Base-by-base conservation (phyloP, 306 rosid genomes). In the Corylus heterophylla region DNA sequence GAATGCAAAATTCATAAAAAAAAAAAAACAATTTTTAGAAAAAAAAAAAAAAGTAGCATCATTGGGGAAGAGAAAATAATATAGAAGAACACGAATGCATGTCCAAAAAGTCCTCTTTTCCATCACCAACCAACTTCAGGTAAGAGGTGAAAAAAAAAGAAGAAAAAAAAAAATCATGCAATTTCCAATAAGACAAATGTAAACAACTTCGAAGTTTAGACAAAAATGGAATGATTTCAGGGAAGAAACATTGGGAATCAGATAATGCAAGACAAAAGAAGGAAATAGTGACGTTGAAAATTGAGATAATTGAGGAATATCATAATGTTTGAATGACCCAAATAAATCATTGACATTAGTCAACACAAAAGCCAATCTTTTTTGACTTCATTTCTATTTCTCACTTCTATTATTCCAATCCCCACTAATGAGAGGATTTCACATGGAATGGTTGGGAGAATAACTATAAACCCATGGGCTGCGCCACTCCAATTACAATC, bases 161-260 rank as follows among this genome's bases (percentile, higher is more conserved):
- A 18, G 2, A n/a, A n/a, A 4, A n/a, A 49, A 20, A 17, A 49
- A 63, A 12, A 50, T 18, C 80, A 68, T 56, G 79, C 73, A 49
- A 12, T 50, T 71, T 75, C 73, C 18, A 17, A 78, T 47, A 69
- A 77, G 87, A 80, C 85, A 80, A 68, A 58, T 25, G 20, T 61
- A 49, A 73, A 73, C 54, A 18, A 76, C 61, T 50, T 63, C 37
- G 79, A n/a, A 18, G 27, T 72, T 31, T 12, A 71, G 82, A 54
- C 79, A 84, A 80, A 73, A 56, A 35, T 51, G 82, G 75, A 76
- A 84, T 84, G 85, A 80, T 84, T 84, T 84, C 49, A 64, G 22
- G 74, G 74, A 77, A 18, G 82, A 76, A 84, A 59, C 79, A 64
- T 55, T 51, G 61, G 76, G 69, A 76, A 79, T 80, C 71, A 80